phyloP scores from a whole-genome alignment of 108 stramenopile genomes.

The Conticribra weissflogii region DNA sequence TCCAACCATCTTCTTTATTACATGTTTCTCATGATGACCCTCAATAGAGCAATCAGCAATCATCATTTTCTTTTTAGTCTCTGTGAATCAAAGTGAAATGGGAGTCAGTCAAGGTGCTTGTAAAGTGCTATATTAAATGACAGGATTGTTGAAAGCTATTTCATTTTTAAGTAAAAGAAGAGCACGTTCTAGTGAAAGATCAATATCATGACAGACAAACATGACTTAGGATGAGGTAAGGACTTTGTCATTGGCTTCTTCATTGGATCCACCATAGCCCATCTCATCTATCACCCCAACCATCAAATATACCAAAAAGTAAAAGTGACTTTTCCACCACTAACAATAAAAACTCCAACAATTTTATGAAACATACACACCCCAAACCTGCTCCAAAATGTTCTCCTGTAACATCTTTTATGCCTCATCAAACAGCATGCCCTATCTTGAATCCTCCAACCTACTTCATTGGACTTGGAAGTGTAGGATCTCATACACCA shows the following conservation, averaged over 20 bases:
- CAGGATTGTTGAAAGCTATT: too few relatives aligned
- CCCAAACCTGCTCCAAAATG: conserved; percentile 87
- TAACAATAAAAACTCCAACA: not conserved
- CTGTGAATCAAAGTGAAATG: too few relatives aligned
- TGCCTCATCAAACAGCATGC: conserved; percentile 24
- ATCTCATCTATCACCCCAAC: not conserved
- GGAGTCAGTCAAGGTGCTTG: too few relatives aligned
- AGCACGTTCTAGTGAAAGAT: too few relatives aligned
- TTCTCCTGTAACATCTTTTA: conserved; percentile 91
- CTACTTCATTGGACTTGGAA: conserved; percentile 96
- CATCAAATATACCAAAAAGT: not conserved
- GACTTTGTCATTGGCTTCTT: conserved; percentile 36
- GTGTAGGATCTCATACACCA: conserved; percentile 94
- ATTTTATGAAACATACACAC: conserved; percentile 14
- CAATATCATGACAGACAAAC: too few relatives aligned
- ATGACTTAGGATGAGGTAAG: conserved; percentile 17
- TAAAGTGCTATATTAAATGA: too few relatives aligned
- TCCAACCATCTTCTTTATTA: too few relatives aligned
- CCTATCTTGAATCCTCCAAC: conserved; percentile 35
- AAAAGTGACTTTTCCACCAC: not conserved
- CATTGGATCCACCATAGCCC: conserved; percentile 26
- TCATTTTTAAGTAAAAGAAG: too few relatives aligned
- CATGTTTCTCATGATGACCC: too few relatives aligned
- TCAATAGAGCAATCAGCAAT: too few relatives aligned
- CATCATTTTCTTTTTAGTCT: too few relatives aligned